These are phyloP conservation scores for Dalbergia oliveri DNA, from an alignment of 306 rosid species.

Conservation along the genomic window DNA sequence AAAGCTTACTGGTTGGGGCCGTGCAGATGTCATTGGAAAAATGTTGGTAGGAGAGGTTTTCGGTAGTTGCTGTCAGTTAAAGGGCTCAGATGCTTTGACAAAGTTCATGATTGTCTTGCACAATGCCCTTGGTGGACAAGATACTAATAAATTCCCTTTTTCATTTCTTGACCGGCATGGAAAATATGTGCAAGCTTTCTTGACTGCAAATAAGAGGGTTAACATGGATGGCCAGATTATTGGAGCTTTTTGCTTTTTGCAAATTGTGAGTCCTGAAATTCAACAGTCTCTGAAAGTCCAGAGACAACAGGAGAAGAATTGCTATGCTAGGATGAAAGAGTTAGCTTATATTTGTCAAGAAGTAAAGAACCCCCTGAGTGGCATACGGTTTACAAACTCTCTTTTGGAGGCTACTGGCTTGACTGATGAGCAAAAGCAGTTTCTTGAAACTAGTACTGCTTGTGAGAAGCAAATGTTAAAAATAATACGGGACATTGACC, in stretches of 20 bases:
- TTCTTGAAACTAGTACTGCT: slow-evolving; percentile 89
- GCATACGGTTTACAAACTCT: slow-evolving; percentile 90
- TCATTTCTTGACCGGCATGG: slow-evolving; percentile 82
- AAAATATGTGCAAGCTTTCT: slow-evolving; percentile 78
- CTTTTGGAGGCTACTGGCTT: slow-evolving; percentile 92
- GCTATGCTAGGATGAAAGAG: slow-evolving; percentile 89
- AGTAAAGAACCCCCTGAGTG: slow-evolving; percentile 88
- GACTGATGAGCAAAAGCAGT: slow-evolving; percentile 91
- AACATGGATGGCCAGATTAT: slow-evolving; percentile 78
- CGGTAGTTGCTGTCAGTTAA: slow-evolving; percentile 86
- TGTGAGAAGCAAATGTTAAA: slow-evolving; percentile 96
- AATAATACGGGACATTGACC: slow-evolving; percentile 76
- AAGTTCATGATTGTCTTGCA: slow-evolving; percentile 98
- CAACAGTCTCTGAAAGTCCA: slow-evolving; percentile 83
- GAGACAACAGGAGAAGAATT: slow-evolving; percentile 82
- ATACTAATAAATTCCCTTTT: slow-evolving; percentile 80
- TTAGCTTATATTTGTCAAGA: slow-evolving; percentile 95
- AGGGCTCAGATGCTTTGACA: slow-evolving; percentile 88
- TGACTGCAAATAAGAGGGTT: slow-evolving; percentile 93
- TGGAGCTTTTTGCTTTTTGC: slow-evolving; percentile 98
- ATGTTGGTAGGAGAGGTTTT: slow-evolving; percentile 96
- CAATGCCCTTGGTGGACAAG: slow-evolving; percentile 86
- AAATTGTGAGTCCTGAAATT: slow-evolving; percentile 85
- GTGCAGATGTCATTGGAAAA: slow-evolving; percentile 77
- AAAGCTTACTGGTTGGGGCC: slow-evolving; percentile 93